Base-by-base conservation (phyloP, 2,329 filamentous ascomycete genomes). In the Phyllosticta citribraziliensis region DNA sequence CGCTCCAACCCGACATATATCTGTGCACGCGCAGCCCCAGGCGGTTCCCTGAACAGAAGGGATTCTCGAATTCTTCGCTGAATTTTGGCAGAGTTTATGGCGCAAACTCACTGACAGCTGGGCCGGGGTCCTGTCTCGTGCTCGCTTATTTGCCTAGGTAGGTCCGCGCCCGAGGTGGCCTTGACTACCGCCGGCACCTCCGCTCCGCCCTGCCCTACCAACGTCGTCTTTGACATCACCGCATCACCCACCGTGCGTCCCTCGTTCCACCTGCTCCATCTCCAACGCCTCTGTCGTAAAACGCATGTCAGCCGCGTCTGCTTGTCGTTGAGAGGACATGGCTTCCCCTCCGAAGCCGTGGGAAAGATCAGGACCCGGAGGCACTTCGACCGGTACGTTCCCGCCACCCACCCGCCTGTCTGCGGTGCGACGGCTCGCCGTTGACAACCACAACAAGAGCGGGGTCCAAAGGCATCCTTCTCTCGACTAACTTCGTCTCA, bases 301-400 rank as follows among this genome's bases (percentile, higher is more conserved):
- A 55, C 63, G 55, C 58, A 65, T 65, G 64, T 63, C 35, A 57
- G 56, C 35, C 64, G 64, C 65, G 66, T 69, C 67, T 72, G 63
- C 63, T 62, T 63, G 59, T 52, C 47, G 22, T 47, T 56, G 47
- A 62, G 58, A 55, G 69, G 63, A 68, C 65, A 84, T 85, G 82
- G 81, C 79, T 66, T 97, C 93, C 75, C 94, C 94, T 72, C 94
- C 94, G 61, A 99, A 99, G 78, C 94, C 94, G 55, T 99, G 94
- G 94, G 94, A 99, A 78, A 84, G 88, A 74, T 83, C 87, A 66
- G 88, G 87, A 75, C 83, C 84, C 64, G 80, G 75, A 62, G 68
- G 66, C 56, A 68, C 67, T 8, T 65, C 67, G 57, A 63, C 51
- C 52, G 58, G 61, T 63, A 57, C 54, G 62, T 61, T 24, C 47